phyloP scores from a whole-genome alignment of 2,329 filamentous ascomycete species.

The Teratosphaeria destructans region DNA sequence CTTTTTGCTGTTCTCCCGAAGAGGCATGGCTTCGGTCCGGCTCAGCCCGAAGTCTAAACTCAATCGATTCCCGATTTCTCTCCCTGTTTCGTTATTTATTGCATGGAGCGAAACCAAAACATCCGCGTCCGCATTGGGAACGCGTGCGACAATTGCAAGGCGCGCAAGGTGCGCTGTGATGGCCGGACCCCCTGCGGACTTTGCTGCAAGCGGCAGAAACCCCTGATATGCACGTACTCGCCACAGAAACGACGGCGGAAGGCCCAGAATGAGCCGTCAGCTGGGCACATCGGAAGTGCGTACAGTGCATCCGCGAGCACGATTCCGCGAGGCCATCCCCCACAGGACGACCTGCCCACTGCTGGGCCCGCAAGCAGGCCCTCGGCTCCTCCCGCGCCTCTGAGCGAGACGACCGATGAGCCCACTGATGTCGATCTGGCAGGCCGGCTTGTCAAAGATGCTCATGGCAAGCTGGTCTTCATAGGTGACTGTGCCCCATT shows the following conservation, averaged over 20 bases:
- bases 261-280: background rate
- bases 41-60: background rate
- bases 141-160: constrained; percentile 37
- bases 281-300: background rate
- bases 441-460: constrained; percentile 19
- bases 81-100: background rate
- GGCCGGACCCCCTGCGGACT: constrained; percentile 42
- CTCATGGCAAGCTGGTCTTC: constrained; percentile 45
- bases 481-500: constrained; percentile 45
- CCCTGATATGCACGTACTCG: constrained; percentile 30
- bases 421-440: background rate
- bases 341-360: background rate
- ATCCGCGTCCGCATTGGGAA: constrained; percentile 1
- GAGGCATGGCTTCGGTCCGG: background rate
- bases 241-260: constrained; percentile 2
- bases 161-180: constrained; percentile 43
- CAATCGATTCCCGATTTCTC: background rate
- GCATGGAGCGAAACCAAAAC: background rate
- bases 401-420: background rate
- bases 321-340: background rate
- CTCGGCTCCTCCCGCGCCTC: background rate
- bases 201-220: constrained; percentile 32
- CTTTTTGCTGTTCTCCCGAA: background rate
- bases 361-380: background rate
- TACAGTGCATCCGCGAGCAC: background rate